Evolutionary conservation across 768 basidiomycete species (phyloP).

Genomic region (Leccinum obscurum): DNA sequence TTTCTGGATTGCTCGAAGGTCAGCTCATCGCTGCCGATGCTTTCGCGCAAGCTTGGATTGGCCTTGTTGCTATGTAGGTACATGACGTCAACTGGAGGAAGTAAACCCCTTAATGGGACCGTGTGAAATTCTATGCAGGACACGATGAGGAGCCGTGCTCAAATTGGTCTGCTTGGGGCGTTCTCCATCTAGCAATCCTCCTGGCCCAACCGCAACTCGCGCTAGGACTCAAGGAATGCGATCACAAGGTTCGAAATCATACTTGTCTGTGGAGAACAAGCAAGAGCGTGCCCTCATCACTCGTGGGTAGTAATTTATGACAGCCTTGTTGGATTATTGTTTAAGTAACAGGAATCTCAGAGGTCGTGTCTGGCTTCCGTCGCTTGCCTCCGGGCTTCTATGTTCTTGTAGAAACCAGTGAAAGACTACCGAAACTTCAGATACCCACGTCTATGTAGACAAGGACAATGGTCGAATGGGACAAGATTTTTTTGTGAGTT

Average conservation of each 20-base stretch:
- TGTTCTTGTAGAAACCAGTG: neutral
- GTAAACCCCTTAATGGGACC: too few species aligned
- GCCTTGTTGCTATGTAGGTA: slow-evolving; percentile 52
- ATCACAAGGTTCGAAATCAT: too few species aligned
- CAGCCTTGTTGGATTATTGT: neutral
- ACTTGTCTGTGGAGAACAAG: neutral
- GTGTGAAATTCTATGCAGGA: too few species aligned
- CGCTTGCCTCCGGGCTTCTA: neutral
- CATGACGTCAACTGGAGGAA: too few species aligned
- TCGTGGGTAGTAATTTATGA: neutral
- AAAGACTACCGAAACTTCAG: neutral
- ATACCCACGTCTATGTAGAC: neutral
- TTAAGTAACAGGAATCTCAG: neutral
- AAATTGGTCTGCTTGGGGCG: too few species aligned
- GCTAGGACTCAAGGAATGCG: too few species aligned
- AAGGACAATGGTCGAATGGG: neutral
- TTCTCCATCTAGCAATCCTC: too few species aligned
- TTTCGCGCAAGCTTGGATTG: slow-evolving; percentile 84
- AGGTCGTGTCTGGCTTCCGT: neutral
- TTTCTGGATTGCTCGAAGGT: slow-evolving; percentile 64
- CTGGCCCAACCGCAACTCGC: too few species aligned
- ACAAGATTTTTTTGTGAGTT: neutral
- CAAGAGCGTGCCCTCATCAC: neutral
- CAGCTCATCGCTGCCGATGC: slow-evolving; percentile 81
- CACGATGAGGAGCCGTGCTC: too few species aligned